Evolutionary conservation across 805 yeast genomes (phyloP).

Genomic region (Sugiyamaella mastotermitis): DNA sequence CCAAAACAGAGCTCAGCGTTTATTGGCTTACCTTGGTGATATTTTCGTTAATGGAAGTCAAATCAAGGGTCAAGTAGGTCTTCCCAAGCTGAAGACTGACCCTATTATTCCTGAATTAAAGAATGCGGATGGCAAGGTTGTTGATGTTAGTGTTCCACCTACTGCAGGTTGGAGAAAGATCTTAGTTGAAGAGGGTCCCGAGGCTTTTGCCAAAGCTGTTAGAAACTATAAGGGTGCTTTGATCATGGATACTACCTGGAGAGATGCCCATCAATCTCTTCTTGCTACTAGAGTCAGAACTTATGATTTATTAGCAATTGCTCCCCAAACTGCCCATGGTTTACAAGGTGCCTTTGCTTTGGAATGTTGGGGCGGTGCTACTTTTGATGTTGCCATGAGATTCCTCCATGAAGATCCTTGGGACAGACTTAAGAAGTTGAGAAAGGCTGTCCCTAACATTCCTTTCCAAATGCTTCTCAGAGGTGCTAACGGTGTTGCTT

Average conservation of each 20-base stretch:
- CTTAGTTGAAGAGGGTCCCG: conserved; percentile 80
- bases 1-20: conserved; percentile 93
- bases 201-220: conserved; percentile 80
- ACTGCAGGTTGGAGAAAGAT: conserved; percentile 92
- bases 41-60: conserved; percentile 93
- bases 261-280: conserved; percentile 98
- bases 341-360: conserved; percentile 85
- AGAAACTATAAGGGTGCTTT: conserved; percentile 79
- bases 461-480: conserved; percentile 99
- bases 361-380: conserved; percentile 99
- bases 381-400: conserved; percentile 98
- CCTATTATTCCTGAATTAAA: conserved; percentile 71
- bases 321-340: conserved; percentile 90
- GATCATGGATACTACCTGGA: conserved; percentile 98
- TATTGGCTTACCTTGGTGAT: conserved; percentile 87
- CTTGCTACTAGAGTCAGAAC: conserved; percentile 97
- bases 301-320: conserved; percentile 82
- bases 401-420: conserved; percentile 98
- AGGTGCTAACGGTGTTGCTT: conserved; percentile 99
- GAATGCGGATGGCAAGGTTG: conserved; percentile 53
- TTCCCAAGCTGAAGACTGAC: conserved; percentile 72
- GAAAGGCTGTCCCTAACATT: conserved; percentile 91
- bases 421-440: conserved; percentile 85
- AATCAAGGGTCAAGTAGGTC: conserved; percentile 91
- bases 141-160: conserved; percentile 53